Conservation (phyloP, 352 stramenopile genomes). For the Globisporangium megalacanthum region DNA sequence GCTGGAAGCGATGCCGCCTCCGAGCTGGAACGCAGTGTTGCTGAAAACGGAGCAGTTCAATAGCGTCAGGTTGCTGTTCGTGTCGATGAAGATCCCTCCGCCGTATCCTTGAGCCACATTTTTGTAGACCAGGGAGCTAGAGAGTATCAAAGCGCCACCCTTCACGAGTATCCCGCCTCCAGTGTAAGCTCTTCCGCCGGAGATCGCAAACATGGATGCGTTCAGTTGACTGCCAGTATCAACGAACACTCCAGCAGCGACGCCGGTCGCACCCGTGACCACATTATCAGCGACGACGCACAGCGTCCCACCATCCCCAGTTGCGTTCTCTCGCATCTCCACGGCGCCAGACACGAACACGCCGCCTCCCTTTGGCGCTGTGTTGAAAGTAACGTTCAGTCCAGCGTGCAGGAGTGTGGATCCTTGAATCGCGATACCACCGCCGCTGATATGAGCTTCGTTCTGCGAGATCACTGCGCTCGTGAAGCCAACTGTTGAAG, state of each 20-base stretch:
- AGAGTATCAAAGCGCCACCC: conserved; percentile 12
- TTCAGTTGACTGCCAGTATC: conserved; percentile 11
- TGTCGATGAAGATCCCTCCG: conserved; percentile 23
- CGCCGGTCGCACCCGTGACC: conserved; percentile 1
- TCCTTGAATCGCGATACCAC: conserved; percentile 18
- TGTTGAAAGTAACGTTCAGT: conserved; percentile 20
- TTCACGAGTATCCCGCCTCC: conserved; percentile 28
- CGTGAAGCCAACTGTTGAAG: conserved; percentile 1
- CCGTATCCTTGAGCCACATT: conserved; percentile 11
- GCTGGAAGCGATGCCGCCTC: conserved; percentile 21
- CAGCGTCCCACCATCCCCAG: background rate
- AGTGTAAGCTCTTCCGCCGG: conserved; percentile 9
- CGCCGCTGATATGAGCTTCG: conserved; percentile 11
- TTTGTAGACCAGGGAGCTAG: conserved; percentile 3
- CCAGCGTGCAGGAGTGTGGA: conserved; percentile 20
- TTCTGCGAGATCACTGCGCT: conserved; percentile 3
- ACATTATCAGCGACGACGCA: conserved; percentile 6
- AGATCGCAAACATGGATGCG: conserved; percentile 13
- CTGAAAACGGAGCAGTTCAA: conserved; percentile 17
- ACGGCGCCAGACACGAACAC: conserved; percentile 14
- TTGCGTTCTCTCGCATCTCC: background rate
- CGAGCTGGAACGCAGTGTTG: conserved; percentile 24
- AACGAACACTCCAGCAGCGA: conserved; percentile 25
- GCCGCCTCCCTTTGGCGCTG: conserved; percentile 21
- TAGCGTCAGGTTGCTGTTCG: conserved; percentile 15